A percentile compares a stretch with the other conserved stretches of the same genome.
These are phyloP conservation scores for Chamaenerion angustifolium DNA, from an alignment of 345 rosid genomes.

Conservation along the genomic window DNA sequence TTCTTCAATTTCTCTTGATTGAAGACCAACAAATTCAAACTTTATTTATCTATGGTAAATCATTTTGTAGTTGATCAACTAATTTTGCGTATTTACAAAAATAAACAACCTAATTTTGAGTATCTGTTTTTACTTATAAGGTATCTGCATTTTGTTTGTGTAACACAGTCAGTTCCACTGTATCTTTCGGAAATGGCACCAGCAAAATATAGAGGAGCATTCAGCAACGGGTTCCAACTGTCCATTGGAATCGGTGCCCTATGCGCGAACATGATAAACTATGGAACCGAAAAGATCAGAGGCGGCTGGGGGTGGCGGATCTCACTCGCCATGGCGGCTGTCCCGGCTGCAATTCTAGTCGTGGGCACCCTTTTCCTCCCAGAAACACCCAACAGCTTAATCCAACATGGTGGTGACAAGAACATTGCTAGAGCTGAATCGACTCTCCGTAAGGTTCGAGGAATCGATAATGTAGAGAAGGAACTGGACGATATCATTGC, in stretches of 20 bases:
- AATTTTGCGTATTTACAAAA: too few species aligned
- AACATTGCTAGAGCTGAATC: slow-evolving; percentile 25
- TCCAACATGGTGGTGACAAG: slow-evolving; percentile 17
- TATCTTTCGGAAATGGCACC: slow-evolving; percentile 86
- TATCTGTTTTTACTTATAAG: neutral
- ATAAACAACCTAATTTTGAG: too few species aligned
- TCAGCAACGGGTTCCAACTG: slow-evolving; percentile 61
- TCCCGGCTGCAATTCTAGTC: slow-evolving; percentile 49
- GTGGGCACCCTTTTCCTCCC: slow-evolving; percentile 53
- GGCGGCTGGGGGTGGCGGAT: slow-evolving; percentile 67
- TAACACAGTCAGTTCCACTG: slow-evolving; percentile 57
- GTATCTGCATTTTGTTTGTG: neutral
- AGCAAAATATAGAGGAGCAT: slow-evolving; percentile 56
- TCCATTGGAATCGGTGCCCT: slow-evolving; percentile 47
- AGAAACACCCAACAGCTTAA: slow-evolving; percentile 60
- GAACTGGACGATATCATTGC: slow-evolving; percentile 50
- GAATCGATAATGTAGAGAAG: slow-evolving; percentile 33
- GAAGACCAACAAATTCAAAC: too few species aligned
- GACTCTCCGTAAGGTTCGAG: slow-evolving; percentile 42
- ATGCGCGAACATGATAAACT: slow-evolving; percentile 45
- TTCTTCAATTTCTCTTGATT: too few species aligned
- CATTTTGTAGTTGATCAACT: too few species aligned
- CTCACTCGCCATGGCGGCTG: slow-evolving; percentile 54
- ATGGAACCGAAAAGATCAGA: slow-evolving; percentile 44
- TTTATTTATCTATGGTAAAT: too few species aligned